These are phyloP conservation scores for Phaeotremella fagi DNA, from an alignment of 768 basidiomycete species.

Conservation along the genomic window DNA sequence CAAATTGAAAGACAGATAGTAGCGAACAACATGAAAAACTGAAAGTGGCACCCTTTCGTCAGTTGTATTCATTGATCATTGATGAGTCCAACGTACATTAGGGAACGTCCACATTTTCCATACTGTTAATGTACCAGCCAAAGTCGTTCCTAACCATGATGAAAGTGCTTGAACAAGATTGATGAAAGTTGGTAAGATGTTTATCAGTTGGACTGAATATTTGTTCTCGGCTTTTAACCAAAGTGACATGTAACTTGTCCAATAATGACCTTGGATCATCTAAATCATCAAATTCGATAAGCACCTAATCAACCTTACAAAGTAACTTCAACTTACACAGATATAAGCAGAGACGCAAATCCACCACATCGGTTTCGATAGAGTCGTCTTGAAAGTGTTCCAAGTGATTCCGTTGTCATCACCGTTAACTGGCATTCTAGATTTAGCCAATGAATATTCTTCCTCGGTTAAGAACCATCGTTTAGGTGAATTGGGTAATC, in stretches of 20 bases:
- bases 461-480: constrained; percentile 35
- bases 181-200: constrained; percentile 38
- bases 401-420: constrained; percentile 14
- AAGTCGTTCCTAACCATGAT: constrained; percentile 33
- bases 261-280: constrained; percentile 24
- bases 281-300: constrained; percentile 3
- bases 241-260: constrained; percentile 31
- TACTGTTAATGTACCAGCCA: constrained; percentile 18
- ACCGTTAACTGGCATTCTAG: constrained; percentile 10
- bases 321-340: constrained; percentile 9
- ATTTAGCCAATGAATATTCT: constrained; percentile 24
- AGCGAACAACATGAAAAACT: constrained; percentile 9
- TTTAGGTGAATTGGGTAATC: constrained; percentile 35
- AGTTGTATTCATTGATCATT: background rate
- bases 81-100: constrained; percentile 2
- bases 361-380: constrained; percentile 22
- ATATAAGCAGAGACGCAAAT: constrained; percentile 16
- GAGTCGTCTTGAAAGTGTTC: constrained; percentile 19
- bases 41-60: background rate
- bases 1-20: constrained; percentile 29
- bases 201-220: constrained; percentile 26
- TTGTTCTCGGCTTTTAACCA: constrained; percentile 24
- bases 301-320: too few species aligned
- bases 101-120: constrained; percentile 19
- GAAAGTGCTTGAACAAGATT: constrained; percentile 28